Evolutionary conservation across 257 asterid genomes (phyloP), one percentile per base, ranked within the genome.

Genomic region (Plectranthus barbatus): DNA sequence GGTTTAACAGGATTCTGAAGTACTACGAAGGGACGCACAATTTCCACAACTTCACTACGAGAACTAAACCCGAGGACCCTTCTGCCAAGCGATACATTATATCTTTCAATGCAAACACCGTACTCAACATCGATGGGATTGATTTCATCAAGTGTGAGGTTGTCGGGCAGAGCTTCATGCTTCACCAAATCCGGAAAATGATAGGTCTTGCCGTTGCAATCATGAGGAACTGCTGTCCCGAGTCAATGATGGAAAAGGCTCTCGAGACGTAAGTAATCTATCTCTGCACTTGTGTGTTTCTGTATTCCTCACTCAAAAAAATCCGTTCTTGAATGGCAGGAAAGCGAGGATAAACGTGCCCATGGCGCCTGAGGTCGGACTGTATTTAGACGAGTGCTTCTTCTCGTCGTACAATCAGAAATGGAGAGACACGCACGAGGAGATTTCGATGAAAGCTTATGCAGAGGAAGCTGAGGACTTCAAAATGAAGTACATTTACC

Each of bases 321-420:
- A 24, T 17, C 12, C 41, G 13, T 68, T 70, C n/a, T 61, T 75
- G 44, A 76, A 60, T 69, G 9, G 13, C 81, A 90, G 99, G 90
- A 83, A 82, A 52, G 81, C 83, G 13, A 76, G 76, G 68, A 81
- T 93, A n/a, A 90, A 73, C 23, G 96, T 87, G 45, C 99, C 99
- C 9, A 86, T 87, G 97, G 99, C 99, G 18, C 99, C 97, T 23
- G 99, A 93, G 71, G 99, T 90, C 23, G 99, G 99, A n/a, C 80
- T 93, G 31, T 90, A 85, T 61, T 71, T 93, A 66, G 99, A 93
- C 5, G 97, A 93, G 74, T 93, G 99, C 74, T 87, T 90, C 78
- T 93, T 93, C 67, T 41, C 97, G 1, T 90, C 97, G 0, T 93
- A 93, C 71, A 93, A 93, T 67, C 46, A 76, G 61, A 93, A 80